Conservation (phyloP, 192 early-diverging fungal genomes). For the Coemansia umbellata region DNA sequence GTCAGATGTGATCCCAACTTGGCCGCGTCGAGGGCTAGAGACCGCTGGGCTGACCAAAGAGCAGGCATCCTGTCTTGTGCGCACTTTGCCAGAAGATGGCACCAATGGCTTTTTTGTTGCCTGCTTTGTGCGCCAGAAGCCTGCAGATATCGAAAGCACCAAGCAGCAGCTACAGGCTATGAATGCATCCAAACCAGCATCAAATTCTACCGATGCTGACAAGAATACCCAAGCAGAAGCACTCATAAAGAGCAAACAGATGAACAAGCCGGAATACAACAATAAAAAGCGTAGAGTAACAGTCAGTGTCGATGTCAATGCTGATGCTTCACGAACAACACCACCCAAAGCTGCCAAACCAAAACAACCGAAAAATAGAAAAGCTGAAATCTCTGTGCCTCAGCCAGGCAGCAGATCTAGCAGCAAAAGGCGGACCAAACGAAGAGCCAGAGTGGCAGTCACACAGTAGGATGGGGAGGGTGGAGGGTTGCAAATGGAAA, state of each 20-base stretch:
- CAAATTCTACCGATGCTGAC: too few species aligned
- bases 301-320: neutral
- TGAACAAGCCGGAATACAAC: too few species aligned
- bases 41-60: constrained; percentile 24
- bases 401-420: constrained; percentile 1
- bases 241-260: too few species aligned
- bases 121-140: constrained; percentile 61
- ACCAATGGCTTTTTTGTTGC: constrained; percentile 98
- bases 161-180: constrained; percentile 6
- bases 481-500: too few species aligned
- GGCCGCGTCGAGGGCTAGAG: constrained; percentile 72
- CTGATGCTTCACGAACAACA: too few species aligned
- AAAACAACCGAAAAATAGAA: neutral
- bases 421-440: constrained; percentile 26
- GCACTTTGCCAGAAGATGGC: constrained; percentile 77
- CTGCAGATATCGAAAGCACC: constrained; percentile 14
- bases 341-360: neutral
- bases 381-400: neutral
- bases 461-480: too few species aligned
- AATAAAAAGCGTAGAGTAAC: neutral
- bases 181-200: too few species aligned
- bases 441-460: constrained; percentile 10
- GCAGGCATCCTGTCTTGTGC: constrained; percentile 63
- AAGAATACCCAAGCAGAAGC: too few species aligned
- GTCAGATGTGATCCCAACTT: constrained; percentile 65